Evolutionary conservation across 2,329 filamentous ascomycete genomes (phyloP).

Genomic region (Mollisia scopiformis): DNA sequence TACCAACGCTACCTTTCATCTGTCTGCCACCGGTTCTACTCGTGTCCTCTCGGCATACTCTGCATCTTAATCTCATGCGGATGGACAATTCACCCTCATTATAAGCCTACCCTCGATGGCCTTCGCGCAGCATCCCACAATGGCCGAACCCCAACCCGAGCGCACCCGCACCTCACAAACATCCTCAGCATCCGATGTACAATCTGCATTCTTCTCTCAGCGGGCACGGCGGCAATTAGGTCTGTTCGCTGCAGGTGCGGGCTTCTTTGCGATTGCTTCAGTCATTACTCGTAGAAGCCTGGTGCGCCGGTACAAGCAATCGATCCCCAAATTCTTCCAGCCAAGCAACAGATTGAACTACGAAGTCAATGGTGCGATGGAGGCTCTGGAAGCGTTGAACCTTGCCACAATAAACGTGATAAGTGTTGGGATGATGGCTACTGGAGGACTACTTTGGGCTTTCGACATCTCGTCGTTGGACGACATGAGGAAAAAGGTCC

Average conservation of each 20-base stretch:
- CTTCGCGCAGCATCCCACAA: constrained; percentile 24
- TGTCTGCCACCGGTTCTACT: not conserved
- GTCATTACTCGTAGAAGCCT: constrained; percentile 74
- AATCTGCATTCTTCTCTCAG: constrained; percentile 34
- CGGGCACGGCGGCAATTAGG: constrained; percentile 59
- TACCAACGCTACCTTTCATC: not conserved
- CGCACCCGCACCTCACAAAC: constrained; percentile 9
- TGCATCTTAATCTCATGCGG: not conserved
- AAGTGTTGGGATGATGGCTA: constrained; percentile 73
- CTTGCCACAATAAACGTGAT: constrained; percentile 86
- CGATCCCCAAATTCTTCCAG: constrained; percentile 73
- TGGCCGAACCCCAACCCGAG: constrained; percentile 22
- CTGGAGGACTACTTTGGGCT: constrained; percentile 75
- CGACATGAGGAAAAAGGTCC: constrained; percentile 61
- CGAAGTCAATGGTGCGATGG: constrained; percentile 64
- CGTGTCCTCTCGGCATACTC: not conserved
- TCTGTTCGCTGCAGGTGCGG: constrained; percentile 74
- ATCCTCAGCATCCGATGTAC: constrained; percentile 16
- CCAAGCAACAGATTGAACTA: constrained; percentile 57
- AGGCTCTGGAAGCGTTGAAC: constrained; percentile 82
- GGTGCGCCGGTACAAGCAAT: constrained; percentile 59
- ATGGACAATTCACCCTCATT: not conserved
- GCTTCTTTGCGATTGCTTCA: constrained; percentile 74
- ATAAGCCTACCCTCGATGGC: constrained; percentile 21
- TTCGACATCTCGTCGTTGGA: constrained; percentile 74